Conservation (phyloP, 2,329 filamentous ascomycete species). For the Chlorencoelia australis region DNA sequence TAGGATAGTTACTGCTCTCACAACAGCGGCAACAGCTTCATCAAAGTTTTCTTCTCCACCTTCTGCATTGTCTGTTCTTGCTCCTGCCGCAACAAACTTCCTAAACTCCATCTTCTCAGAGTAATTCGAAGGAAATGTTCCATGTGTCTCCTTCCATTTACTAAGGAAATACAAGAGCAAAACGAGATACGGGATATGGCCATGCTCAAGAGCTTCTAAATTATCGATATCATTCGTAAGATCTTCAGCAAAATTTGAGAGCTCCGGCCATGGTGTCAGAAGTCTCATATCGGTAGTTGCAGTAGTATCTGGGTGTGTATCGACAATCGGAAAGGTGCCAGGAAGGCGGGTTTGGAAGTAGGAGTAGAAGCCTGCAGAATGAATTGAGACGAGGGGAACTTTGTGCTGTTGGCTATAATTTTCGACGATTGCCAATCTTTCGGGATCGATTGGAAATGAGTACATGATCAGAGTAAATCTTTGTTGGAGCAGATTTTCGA, state of each 20-base stretch:
- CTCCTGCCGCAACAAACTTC: conserved; percentile 53
- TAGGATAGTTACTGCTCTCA: conserved; percentile 71
- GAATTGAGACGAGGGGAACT: conserved; percentile 70
- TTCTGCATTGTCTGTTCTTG: conserved; percentile 65
- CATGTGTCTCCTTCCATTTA: conserved; percentile 67
- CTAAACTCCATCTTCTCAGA: conserved; percentile 81
- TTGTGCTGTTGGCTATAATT: conserved; percentile 42
- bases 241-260: conserved; percentile 54
- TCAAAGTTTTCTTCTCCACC: conserved; percentile 96
- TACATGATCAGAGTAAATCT: conserved; percentile 52
- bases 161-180: conserved; percentile 75
- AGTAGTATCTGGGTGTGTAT: conserved; percentile 86
- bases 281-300: conserved; percentile 78
- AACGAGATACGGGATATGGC: conserved; percentile 80
- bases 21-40: conserved; percentile 76
- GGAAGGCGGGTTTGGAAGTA: conserved; percentile 75
- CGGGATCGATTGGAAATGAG: conserved; percentile 45
- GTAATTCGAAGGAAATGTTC: conserved; percentile 61
- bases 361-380: conserved; percentile 87
- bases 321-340: conserved; percentile 79
- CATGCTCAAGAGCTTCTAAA: conserved; percentile 72
- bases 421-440: conserved; percentile 40
- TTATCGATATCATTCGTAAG: conserved; percentile 60
- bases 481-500: conserved; percentile 18
- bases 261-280: conserved; percentile 75